A percentile compares a stretch with the other conserved stretches of the same genome.
Conservation (phyloP, 148 eudicot species). For the Vaccinium darrowii region DNA sequence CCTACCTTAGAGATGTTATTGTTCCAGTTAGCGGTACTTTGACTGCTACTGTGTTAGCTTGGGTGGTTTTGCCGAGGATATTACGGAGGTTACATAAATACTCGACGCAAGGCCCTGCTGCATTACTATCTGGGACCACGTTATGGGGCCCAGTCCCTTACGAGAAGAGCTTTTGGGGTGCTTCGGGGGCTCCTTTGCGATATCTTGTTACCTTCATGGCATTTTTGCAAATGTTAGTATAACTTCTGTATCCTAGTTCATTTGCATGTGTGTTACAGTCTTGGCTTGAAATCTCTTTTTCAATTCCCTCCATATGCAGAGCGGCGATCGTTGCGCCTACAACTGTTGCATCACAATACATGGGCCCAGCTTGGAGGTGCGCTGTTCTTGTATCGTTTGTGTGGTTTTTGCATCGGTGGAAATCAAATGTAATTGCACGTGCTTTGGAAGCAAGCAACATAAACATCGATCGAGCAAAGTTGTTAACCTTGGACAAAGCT, state of each 20-base stretch:
- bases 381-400: constrained; percentile 73
- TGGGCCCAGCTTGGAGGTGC: constrained; percentile 73
- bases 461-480: constrained; percentile 52
- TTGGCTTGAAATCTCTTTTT: background rate
- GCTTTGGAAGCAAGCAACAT: constrained; percentile 45
- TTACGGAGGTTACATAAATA: constrained; percentile 73
- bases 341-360: constrained; percentile 56
- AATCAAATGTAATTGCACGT: constrained; percentile 67
- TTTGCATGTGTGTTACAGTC: constrained; percentile 3
- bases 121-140: constrained; percentile 48
- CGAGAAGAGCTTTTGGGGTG: constrained; percentile 92
- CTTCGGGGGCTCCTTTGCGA: constrained; percentile 78
- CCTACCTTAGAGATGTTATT: constrained; percentile 77
- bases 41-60: constrained; percentile 66
- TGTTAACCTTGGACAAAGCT: constrained; percentile 70
- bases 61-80: constrained; percentile 78
- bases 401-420: constrained; percentile 95
- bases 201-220: constrained; percentile 74
- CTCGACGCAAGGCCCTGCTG: constrained; percentile 64
- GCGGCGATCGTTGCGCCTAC: constrained; percentile 76
- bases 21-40: constrained; percentile 74
- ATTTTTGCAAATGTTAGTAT: constrained; percentile 72
- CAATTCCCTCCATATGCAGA: constrained; percentile 32
- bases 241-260: constrained; percentile 3
- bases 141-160: constrained; percentile 74